These are phyloP conservation scores for Chrysosphaeria jannelii DNA, from an alignment of 2,329 filamentous ascomycete genomes.

Conservation along the genomic window DNA sequence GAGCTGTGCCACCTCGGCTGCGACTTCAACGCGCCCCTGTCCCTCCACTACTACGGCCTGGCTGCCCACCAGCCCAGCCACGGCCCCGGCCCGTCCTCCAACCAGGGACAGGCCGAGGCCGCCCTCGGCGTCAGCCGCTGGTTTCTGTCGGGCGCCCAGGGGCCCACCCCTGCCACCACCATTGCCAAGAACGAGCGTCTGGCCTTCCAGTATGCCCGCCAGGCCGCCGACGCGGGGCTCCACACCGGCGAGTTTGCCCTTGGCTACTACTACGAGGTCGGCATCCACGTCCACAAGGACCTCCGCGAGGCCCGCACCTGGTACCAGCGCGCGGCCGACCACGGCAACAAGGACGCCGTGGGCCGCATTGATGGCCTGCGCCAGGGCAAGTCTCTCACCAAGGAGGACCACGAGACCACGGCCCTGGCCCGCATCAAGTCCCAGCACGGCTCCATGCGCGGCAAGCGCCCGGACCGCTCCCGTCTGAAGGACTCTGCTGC, in stretches of 20 bases:
- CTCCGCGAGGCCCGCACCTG: conserved; percentile 56
- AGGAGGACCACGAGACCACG: conserved; percentile 75
- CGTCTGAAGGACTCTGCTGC: conserved; percentile 10
- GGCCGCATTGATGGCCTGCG: conserved; percentile 59
- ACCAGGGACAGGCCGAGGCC: conserved; percentile 76
- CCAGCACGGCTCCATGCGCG: conserved; percentile 38
- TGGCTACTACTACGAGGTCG: conserved; percentile 93
- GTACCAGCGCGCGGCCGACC: conserved; percentile 71
- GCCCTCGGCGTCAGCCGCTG: conserved; percentile 93
- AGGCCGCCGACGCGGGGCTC: conserved; percentile 55
- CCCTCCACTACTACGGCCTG: conserved; percentile 82
- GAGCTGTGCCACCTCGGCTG: conserved; percentile 83
- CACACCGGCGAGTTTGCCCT: conserved; percentile 86
- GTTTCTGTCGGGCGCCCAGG: conserved; percentile 90
- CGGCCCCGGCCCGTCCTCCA: conserved; percentile 78
- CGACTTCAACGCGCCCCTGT: conserved; percentile 79
- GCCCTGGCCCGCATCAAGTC: conserved; percentile 71
- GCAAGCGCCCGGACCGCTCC: conserved; percentile 28
- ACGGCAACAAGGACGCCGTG: conserved; percentile 73
- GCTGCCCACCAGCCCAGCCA: conserved; percentile 74
- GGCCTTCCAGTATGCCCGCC: conserved; percentile 68
- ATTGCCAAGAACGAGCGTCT: conserved; percentile 91
- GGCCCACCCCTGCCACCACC: no score
- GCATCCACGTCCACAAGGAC: conserved; percentile 67
- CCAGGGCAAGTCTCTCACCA: conserved; percentile 57